These are phyloP conservation scores for Penicillium sp. DNA, from an alignment of 2,329 filamentous ascomycete species.

Conservation along the genomic window DNA sequence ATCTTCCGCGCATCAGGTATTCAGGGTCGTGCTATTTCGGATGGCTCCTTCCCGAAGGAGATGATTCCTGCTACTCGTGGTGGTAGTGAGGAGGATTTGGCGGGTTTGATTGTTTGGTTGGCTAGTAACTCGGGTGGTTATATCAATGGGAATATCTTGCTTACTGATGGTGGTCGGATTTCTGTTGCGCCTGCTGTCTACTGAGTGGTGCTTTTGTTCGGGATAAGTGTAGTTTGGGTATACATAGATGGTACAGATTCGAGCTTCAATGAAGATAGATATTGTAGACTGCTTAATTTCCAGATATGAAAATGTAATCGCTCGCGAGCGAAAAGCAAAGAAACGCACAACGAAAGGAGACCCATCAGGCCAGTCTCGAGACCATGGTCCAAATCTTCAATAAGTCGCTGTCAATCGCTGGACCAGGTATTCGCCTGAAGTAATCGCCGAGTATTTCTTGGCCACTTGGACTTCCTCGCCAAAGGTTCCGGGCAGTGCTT, in stretches of 20 bases:
- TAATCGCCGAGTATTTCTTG: constrained; percentile 77
- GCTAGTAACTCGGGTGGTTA: constrained; percentile 64
- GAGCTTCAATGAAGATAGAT: background rate
- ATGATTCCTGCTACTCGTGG: constrained; percentile 58
- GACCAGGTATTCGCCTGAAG: constrained; percentile 76
- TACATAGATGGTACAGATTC: background rate
- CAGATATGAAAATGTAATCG: background rate
- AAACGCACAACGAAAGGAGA: no score
- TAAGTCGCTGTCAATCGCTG: constrained; percentile 75
- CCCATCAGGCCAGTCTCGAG: background rate
- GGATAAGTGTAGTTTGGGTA: background rate
- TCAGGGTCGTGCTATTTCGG: constrained; percentile 30
- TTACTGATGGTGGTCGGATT: constrained; percentile 63
- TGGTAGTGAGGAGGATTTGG: constrained; percentile 63
- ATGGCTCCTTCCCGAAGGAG: constrained; percentile 41
- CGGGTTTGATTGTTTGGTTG: constrained; percentile 63
- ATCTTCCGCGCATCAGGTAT: constrained; percentile 45
- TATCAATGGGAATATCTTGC: constrained; percentile 60
- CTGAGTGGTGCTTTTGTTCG: constrained; percentile 25
- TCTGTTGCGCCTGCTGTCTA: constrained; percentile 55
- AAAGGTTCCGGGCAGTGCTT: constrained; percentile 78
- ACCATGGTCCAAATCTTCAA: constrained; percentile 3
- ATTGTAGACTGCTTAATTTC: background rate
- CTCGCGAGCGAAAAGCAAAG: background rate
- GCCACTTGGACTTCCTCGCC: constrained; percentile 53